Evolutionary conservation across 2,329 filamentous ascomycete species (phyloP).

Genomic region (Ustulina deusta): DNA sequence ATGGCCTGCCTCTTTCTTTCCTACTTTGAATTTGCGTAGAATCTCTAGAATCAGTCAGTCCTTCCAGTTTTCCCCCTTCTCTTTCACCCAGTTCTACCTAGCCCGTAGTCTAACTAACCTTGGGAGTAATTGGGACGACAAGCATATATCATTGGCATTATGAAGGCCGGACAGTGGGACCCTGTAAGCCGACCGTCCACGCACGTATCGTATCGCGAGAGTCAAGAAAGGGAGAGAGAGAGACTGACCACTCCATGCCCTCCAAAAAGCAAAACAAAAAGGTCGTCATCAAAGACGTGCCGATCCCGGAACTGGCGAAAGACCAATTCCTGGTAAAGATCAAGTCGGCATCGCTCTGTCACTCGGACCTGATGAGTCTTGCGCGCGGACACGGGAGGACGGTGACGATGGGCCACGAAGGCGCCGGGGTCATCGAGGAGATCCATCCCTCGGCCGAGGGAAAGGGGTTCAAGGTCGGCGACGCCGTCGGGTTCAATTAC

Average conservation of each 20-base stretch:
- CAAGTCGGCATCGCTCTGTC: conserved; percentile 33
- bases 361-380: conserved; percentile 26
- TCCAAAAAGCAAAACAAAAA: conserved; percentile 25
- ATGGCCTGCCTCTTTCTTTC: background rate
- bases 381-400: conserved; percentile 15
- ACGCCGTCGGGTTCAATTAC: conserved; percentile 33
- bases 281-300: conserved; percentile 39
- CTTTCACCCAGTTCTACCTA: background rate
- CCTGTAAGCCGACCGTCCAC: conserved; percentile 13
- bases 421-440: conserved; percentile 30
- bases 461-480: conserved; percentile 31
- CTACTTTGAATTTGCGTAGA: background rate
- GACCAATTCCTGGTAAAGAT: conserved; percentile 35
- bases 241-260: background rate
- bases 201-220: background rate
- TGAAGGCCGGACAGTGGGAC: conserved; percentile 38
- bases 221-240: background rate
- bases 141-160: conserved; percentile 11
- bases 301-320: conserved; percentile 38
- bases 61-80: background rate
- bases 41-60: background rate
- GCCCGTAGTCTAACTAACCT: background rate
- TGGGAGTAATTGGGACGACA: background rate
- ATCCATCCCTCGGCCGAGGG: conserved; percentile 33
- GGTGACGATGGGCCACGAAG: conserved; percentile 36